Conservation (phyloP, 441 rosid genomes). For the Aleurites moluccanus region DNA sequence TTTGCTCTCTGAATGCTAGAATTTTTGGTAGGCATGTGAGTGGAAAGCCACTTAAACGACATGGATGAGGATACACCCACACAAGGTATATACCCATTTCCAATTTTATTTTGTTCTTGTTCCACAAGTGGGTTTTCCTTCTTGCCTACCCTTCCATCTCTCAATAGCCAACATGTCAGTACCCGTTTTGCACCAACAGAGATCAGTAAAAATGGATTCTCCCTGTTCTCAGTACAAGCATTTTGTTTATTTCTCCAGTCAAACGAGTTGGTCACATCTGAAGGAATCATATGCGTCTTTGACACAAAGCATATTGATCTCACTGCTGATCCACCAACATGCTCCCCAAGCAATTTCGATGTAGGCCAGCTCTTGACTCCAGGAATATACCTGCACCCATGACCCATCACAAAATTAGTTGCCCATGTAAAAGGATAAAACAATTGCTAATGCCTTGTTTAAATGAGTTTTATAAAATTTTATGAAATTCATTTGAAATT, state of each 20-base stretch:
- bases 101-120: constrained; percentile 19
- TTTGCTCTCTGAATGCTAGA: constrained; percentile 39
- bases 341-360: constrained; percentile 93
- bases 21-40: constrained; percentile 82
- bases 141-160: constrained; percentile 39
- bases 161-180: constrained; percentile 78
- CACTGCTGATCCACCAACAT: constrained; percentile 98
- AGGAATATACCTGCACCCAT: constrained; percentile 51
- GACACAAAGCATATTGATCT: constrained; percentile 83
- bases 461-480: no score
- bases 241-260: constrained; percentile 29
- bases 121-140: constrained; percentile 29
- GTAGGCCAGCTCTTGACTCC: constrained; percentile 62
- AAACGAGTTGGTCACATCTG: constrained; percentile 29
- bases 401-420: constrained; percentile 25
- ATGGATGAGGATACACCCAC: constrained; percentile 49
- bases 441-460: not conserved
- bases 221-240: constrained; percentile 33
- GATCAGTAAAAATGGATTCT: constrained; percentile 59
- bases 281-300: constrained; percentile 46
- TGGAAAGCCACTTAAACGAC: constrained; percentile 95
- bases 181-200: constrained; percentile 98
- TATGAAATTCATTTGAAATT: no score
- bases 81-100: constrained; percentile 30
- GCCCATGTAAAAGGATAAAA: constrained; percentile 8